These are phyloP conservation scores for Albifimbria verrucaria DNA, from an alignment of 2,329 filamentous ascomycete species.

Conservation along the genomic window DNA sequence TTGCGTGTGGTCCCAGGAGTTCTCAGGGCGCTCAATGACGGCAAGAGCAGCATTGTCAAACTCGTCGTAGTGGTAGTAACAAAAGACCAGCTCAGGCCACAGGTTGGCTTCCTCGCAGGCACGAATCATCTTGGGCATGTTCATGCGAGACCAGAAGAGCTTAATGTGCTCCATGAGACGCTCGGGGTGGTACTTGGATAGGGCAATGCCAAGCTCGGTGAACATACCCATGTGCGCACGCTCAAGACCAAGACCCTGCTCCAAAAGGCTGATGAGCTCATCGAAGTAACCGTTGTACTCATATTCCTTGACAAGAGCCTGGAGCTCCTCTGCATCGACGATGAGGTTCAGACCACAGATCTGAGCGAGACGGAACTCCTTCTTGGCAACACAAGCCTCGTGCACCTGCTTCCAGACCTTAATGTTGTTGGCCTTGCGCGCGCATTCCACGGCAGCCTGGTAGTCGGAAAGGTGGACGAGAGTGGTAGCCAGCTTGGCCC, in stretches of 20 bases:
- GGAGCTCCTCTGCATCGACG: slow-evolving; percentile 92
- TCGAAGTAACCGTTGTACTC: slow-evolving; percentile 98
- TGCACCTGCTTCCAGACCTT: slow-evolving; percentile 99
- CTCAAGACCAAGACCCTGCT: slow-evolving; percentile 92
- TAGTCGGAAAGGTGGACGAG: slow-evolving; percentile 97
- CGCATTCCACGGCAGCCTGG: slow-evolving; percentile 95
- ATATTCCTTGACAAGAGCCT: slow-evolving; percentile 92
- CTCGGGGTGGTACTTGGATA: slow-evolving; percentile 93
- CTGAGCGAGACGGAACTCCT: slow-evolving; percentile 97
- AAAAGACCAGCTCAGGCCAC: slow-evolving; percentile 96
- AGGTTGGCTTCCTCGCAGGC: slow-evolving; percentile 92
- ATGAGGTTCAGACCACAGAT: slow-evolving; percentile 99
- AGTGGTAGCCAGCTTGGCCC: slow-evolving; percentile 97
- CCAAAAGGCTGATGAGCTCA: slow-evolving; percentile 89
- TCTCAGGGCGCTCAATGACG: slow-evolving; percentile 95
- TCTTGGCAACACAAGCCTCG: slow-evolving; percentile 92
- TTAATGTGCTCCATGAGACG: slow-evolving; percentile 98
- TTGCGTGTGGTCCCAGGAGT: slow-evolving; percentile 98
- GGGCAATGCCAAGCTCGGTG: slow-evolving; percentile 84
- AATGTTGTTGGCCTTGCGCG: slow-evolving; percentile 97
- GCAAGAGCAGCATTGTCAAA: slow-evolving; percentile 95
- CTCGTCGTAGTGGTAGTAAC: slow-evolving; percentile 98
- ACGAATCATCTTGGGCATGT: slow-evolving; percentile 94
- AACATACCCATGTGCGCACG: slow-evolving; percentile 96
- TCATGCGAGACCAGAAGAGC: slow-evolving; percentile 97